These are phyloP conservation scores for Aspergillus japonicus DNA, from an alignment of 2,329 filamentous ascomycete species.

Conservation along the genomic window DNA sequence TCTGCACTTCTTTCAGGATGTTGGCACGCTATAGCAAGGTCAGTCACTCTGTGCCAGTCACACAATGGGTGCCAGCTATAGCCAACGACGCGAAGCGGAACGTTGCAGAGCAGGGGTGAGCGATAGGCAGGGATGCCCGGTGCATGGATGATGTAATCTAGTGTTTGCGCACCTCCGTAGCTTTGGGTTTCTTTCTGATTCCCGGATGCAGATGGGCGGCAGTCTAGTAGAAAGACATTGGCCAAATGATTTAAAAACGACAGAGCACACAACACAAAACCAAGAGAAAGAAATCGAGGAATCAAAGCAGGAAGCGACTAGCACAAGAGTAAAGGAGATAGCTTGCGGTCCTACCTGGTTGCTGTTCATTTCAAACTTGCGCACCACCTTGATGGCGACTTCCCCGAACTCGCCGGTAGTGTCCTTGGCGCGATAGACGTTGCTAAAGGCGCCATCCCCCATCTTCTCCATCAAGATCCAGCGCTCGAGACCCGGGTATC, in stretches of 20 bases:
- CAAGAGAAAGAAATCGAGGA: slow-evolving; percentile 21
- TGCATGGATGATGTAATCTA: slow-evolving; percentile 7
- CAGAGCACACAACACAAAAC: slow-evolving; percentile 23
- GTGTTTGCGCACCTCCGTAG: slow-evolving; percentile 81
- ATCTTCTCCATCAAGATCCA: slow-evolving; percentile 93
- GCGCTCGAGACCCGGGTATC: slow-evolving; percentile 78
- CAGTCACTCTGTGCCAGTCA: slow-evolving; percentile 20
- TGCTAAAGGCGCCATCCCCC: slow-evolving; percentile 98
- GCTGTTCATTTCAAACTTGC: slow-evolving; percentile 98
- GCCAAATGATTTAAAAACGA: slow-evolving; percentile 39
- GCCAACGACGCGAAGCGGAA: background rate
- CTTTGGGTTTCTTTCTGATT: slow-evolving; percentile 91
- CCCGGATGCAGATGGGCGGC: slow-evolving; percentile 91
- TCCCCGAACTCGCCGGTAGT: slow-evolving; percentile 68
- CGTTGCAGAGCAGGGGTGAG: slow-evolving; percentile 13
- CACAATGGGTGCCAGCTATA: background rate
- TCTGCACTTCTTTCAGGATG: slow-evolving; percentile 97
- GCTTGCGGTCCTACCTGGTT: slow-evolving; percentile 74
- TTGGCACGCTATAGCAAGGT: slow-evolving; percentile 73
- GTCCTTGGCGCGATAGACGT: slow-evolving; percentile 90
- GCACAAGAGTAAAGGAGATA: slow-evolving; percentile 28
- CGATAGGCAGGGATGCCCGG: background rate
- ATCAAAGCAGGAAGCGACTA: slow-evolving; percentile 24
- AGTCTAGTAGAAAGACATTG: slow-evolving; percentile 65
- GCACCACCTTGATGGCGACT: slow-evolving; percentile 96